Evolutionary conservation across 2,329 filamentous ascomycete genomes (phyloP), one percentile per base, ranked within the genome.

Genomic region (Botrytis tulipae): DNA sequence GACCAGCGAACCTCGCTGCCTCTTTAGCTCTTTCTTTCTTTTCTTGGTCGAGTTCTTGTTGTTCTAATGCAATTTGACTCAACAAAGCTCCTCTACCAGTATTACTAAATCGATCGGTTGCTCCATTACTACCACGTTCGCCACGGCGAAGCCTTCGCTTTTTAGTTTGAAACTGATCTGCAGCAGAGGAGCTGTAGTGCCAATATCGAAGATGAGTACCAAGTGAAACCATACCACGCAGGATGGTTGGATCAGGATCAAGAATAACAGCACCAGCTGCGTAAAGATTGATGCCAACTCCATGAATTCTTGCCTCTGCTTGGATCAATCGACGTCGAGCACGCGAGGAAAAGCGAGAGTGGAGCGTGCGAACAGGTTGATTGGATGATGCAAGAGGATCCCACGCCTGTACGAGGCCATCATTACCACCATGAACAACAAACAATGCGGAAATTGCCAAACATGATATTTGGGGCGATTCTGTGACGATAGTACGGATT

Each of bases 341-440:
- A 42, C 94, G 90, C 12, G 92, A 91, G 2, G 93, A 93, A 77
- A 95, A 94, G 22, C 92, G 90, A 4, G 94, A 93, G 80, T 97
- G 95, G 71, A 99, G 86, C 0, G 94, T 98, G 57, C 94, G 90
- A 70, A 98, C 88, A 0, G 96, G 93, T 32, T 91, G 90, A 29
- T 87, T 83, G 0, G 88, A 92, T 2, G 95, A 98, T 1, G 91
- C 93, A 65, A 99, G 85, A n/a, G 93, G 93, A 83, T 99, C 96
- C 96, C 96, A 99, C 9, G 94, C 93, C 82, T 98, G 96, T 7
- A 97, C 95, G 4, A 98, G 88, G 0, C 96, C 95, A 82, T 99
- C 96, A 77, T 93, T 97, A 40, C 96, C 96, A 68, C 96, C 96
- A 81, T 97, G 93, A 10, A 98, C 92, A 25, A 99, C 84, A 80